Conservation (phyloP, 2,329 filamentous ascomycete genomes). For the Calonectria pauciramosa region DNA sequence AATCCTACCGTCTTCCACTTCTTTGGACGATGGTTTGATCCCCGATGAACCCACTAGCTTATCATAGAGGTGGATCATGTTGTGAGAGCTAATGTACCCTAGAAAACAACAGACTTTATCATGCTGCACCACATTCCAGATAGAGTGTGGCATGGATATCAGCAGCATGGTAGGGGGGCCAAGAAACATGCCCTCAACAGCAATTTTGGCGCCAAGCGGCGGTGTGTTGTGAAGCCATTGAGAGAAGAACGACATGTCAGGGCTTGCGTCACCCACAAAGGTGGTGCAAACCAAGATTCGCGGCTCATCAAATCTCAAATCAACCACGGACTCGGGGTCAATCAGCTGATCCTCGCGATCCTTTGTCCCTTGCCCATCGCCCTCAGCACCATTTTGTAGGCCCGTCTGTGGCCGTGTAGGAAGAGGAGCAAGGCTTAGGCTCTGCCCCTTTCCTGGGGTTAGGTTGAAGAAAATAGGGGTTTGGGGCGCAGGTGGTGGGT, state of each 20-base stretch:
- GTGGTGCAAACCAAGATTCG: slow-evolving; percentile 77
- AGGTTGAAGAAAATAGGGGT: slow-evolving; percentile 69
- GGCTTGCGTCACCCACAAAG: slow-evolving; percentile 74
- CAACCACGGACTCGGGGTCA: slow-evolving; percentile 62
- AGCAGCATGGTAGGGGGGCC: slow-evolving; percentile 76
- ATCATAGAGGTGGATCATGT: slow-evolving; percentile 75
- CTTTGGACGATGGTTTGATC: slow-evolving; percentile 62
- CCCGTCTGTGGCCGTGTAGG: slow-evolving; percentile 47
- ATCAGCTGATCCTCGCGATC: slow-evolving; percentile 57
- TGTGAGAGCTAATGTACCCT: slow-evolving; percentile 76
- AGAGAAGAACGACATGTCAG: slow-evolving; percentile 76
- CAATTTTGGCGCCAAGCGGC: slow-evolving; percentile 68
- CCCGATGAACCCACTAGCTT: slow-evolving; percentile 65
- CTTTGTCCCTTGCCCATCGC: slow-evolving; percentile 39
- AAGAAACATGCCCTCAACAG: slow-evolving; percentile 77
- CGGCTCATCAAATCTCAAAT: slow-evolving; percentile 72
- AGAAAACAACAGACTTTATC: slow-evolving; percentile 77
- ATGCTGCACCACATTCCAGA: slow-evolving; percentile 75
- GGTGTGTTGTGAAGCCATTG: slow-evolving; percentile 75
- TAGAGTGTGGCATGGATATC: slow-evolving; percentile 74
- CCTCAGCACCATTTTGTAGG: slow-evolving; percentile 46
- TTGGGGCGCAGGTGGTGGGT: slow-evolving; percentile 51
- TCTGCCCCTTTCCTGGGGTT: slow-evolving; percentile 66
- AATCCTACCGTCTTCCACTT: slow-evolving; percentile 70
- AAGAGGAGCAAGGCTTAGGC: slow-evolving; percentile 66